Evolutionary conservation across 2,329 filamentous ascomycete genomes (phyloP).

Genomic region (Fusarium ramigenum): DNA sequence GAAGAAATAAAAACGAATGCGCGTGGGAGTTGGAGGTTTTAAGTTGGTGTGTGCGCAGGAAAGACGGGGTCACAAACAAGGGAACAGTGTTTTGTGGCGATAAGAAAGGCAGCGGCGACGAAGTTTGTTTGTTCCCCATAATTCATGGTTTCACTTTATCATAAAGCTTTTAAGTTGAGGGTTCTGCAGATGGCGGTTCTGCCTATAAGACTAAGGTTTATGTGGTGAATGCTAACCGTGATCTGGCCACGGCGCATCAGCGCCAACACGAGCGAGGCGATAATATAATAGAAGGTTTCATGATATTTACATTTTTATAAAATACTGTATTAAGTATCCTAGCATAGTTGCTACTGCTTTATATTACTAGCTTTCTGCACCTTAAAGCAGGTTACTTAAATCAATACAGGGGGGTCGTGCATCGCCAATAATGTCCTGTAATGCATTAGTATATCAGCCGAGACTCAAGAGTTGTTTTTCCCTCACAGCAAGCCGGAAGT

Average conservation of each 20-base stretch:
- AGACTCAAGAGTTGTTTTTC: not conserved
- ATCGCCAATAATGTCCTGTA: not conserved
- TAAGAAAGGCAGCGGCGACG: not conserved
- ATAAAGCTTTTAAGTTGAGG: accelerated
- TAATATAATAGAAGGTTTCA: no score
- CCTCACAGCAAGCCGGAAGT: not conserved
- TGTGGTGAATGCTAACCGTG: not conserved
- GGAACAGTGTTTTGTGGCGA: accelerated
- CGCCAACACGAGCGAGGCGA: not conserved
- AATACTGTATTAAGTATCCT: not conserved
- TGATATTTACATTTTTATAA: not conserved
- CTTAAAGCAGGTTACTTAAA: not conserved
- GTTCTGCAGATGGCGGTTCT: not conserved
- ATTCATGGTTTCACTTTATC: not conserved
- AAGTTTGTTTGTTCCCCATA: not conserved
- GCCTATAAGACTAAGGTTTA: no score
- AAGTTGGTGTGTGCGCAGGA: no score
- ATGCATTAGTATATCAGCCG: not conserved
- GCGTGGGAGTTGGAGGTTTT: no score
- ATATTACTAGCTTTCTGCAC: no score
- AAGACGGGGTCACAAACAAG: not conserved
- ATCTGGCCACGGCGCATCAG: not conserved
- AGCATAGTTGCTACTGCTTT: not conserved
- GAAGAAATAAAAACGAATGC: not conserved
- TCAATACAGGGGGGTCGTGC: not conserved